Conservation (phyloP, 345 rosid genomes). For the Nephelium lappaceum region DNA sequence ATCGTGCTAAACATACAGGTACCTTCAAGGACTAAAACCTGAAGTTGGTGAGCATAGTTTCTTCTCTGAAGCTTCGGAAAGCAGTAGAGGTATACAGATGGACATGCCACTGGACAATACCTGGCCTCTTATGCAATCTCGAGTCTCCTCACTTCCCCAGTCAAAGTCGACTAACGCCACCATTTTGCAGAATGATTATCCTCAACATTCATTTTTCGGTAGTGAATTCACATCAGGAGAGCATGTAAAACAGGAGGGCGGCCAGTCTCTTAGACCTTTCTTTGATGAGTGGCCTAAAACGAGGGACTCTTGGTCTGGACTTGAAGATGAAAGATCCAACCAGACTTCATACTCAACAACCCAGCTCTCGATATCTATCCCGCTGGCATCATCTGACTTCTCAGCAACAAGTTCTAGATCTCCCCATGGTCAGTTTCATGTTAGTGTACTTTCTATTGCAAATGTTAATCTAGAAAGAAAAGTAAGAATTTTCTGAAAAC, state of each 20-base stretch:
- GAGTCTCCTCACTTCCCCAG: slow-evolving; percentile 27
- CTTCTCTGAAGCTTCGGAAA: slow-evolving; percentile 48
- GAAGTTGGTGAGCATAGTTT: slow-evolving; percentile 46
- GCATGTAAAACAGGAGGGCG: slow-evolving; percentile 34
- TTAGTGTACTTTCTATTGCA: no score
- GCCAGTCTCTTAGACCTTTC: slow-evolving; percentile 60
- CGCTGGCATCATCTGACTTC: slow-evolving; percentile 47
- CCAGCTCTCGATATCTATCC: slow-evolving; percentile 61
- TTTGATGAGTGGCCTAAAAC: slow-evolving; percentile 59
- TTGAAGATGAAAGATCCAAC: slow-evolving; percentile 48
- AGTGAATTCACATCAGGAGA: slow-evolving; percentile 32
- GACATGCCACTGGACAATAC: slow-evolving; percentile 36
- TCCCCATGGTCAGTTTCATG: slow-evolving; percentile 39
- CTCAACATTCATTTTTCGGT: slow-evolving; percentile 34
- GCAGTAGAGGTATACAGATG: slow-evolving; percentile 38
- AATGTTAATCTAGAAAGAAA: background rate
- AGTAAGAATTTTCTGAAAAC: no score
- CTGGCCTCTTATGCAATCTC: slow-evolving; percentile 53
- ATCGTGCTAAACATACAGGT: slow-evolving; percentile 29
- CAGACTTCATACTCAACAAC: slow-evolving; percentile 49
- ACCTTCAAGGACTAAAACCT: slow-evolving; percentile 47
- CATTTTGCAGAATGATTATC: slow-evolving; percentile 38
- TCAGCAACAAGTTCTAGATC: slow-evolving; percentile 44
- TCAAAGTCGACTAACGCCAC: slow-evolving; percentile 31
- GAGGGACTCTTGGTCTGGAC: slow-evolving; percentile 46